Base-by-base conservation (phyloP, 805 yeast species). In the Sugiyamaella lignohabitans region DNA sequence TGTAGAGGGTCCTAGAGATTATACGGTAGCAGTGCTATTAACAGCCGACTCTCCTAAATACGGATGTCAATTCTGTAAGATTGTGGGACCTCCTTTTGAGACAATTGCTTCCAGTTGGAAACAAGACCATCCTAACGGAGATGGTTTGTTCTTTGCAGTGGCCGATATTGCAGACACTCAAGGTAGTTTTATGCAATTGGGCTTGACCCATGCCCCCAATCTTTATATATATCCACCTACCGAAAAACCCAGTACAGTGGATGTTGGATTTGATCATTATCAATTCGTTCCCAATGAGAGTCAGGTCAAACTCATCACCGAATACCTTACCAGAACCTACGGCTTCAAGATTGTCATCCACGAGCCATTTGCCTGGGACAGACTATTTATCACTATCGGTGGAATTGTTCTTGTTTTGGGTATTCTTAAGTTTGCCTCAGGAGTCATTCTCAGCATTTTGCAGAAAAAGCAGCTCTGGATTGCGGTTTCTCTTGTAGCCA, bases 121-220 rank as follows among this genome's bases (percentile, higher is more conserved):
- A 47, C 60, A 71, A 34, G 80, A 75, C 38, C 80, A 77, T 57
- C 83, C 87, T 18, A 54, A 51, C 3, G 49, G 76, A 37, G 75
- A 72, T 40, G 74, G 70, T 24, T 66, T 89, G 34, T 80, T 76
- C 68, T 86, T 91, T 63, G 85, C 86, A 16, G 67, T 73, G 38
- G 80, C 94, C 14, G 96, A 91, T 59, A 80, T 85, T 59, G 66
- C 71, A 40, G 78, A 78, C 40, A 72, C 80, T 14, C 74, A 73
- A 56, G 66, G 67, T 39, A 64, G 76, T 10, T 84, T 79, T 65
- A 72, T 71, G 55, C 62, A 69, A 14, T 68, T 83, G 55, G 61
- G 74, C 29, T 65, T 91, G 56, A 76, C 76, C 54, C 79, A 80
- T 47, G 95, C 91, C 22, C 98, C 98, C 24, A 80, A 84, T 59